Conservation (phyloP, 345 rosid genomes). For the Salix caprea region DNA sequence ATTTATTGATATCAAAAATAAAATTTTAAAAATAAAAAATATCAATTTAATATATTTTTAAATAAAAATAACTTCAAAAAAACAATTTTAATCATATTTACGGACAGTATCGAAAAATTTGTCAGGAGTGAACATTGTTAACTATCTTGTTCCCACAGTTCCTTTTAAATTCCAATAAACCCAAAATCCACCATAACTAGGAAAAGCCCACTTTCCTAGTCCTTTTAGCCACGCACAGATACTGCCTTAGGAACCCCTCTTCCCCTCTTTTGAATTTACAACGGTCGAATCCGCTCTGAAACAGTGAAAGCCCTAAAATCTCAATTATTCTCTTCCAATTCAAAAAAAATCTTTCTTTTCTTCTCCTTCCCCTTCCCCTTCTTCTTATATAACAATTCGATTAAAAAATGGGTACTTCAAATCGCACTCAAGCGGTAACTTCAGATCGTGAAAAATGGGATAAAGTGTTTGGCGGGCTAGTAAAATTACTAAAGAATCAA, state of each 20-base stretch:
- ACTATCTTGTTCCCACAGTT: no score
- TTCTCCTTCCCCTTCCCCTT: background rate
- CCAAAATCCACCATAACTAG: background rate
- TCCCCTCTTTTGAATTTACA: background rate
- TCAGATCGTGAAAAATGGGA: constrained; percentile 58
- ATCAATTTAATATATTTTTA: no score
- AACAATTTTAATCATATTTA: no score
- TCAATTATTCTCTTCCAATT: background rate
- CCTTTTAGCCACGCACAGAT: constrained; percentile 17
- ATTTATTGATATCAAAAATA: no score
- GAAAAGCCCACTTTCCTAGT: background rate
- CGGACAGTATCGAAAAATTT: no score
- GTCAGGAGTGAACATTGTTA: no score
- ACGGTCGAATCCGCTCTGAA: constrained; percentile 18
- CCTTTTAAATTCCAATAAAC: background rate
- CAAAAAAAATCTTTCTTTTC: background rate
- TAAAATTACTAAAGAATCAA: constrained; percentile 48
- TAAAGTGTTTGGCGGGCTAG: constrained; percentile 42
- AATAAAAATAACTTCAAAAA: no score
- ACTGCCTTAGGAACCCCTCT: constrained; percentile 6
- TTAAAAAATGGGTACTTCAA: constrained; percentile 21
- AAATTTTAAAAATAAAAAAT: no score
- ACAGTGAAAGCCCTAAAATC: background rate
- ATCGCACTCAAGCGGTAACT: constrained; percentile 15
- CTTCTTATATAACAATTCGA: background rate